These are phyloP conservation scores for Protomyces macrosporus DNA, from an alignment of 1,139 yeast species.

Conservation along the genomic window DNA sequence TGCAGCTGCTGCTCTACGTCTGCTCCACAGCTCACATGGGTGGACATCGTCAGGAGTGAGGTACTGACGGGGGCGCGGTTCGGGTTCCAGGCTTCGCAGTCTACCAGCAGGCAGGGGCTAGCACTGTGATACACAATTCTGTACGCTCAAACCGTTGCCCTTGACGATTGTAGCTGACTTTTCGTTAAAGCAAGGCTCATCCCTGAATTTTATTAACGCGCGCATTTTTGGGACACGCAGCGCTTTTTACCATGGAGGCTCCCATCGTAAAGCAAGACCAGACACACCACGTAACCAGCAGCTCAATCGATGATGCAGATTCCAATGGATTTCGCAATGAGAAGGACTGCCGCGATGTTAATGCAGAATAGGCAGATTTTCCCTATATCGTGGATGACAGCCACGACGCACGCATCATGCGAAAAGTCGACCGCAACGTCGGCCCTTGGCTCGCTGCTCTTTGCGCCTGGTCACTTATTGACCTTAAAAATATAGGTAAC, in stretches of 20 bases:
- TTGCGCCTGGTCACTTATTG: conserved; percentile 56
- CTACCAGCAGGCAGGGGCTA: too few species aligned
- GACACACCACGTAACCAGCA: background rate
- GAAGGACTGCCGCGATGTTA: background rate
- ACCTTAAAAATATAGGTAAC: conserved; percentile 58
- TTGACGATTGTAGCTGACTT: too few species aligned
- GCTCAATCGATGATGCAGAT: background rate
- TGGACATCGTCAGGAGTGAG: too few species aligned
- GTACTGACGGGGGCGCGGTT: too few species aligned
- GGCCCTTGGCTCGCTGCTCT: conserved; percentile 53
- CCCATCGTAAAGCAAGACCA: background rate
- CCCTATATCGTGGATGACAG: background rate
- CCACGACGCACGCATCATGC: conserved; percentile 19
- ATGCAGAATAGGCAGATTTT: background rate
- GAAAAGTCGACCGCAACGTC: conserved; percentile 46
- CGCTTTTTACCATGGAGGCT: background rate
- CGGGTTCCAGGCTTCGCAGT: too few species aligned
- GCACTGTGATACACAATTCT: too few species aligned
- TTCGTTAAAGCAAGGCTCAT: too few species aligned
- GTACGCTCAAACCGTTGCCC: too few species aligned
- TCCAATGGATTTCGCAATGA: background rate
- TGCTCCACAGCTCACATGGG: too few species aligned
- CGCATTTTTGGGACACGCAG: too few species aligned
- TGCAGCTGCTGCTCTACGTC: too few species aligned
- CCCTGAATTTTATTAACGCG: too few species aligned